Evolutionary conservation across 78 protist species (phyloP).

Genomic region (Dictyostelium discoideum): DNA sequence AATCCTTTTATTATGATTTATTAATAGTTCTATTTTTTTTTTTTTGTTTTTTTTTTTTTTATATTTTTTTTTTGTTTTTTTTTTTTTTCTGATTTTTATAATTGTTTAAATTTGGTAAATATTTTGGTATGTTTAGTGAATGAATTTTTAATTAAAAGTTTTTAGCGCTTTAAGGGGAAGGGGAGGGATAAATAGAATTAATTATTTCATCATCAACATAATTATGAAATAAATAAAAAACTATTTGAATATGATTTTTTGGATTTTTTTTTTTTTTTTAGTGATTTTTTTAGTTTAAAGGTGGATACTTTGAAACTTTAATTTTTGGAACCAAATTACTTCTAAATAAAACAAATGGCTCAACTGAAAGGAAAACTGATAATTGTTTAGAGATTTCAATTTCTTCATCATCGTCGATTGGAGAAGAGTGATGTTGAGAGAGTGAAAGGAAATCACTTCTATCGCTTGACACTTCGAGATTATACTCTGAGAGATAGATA

Average conservation of each 20-base stretch:
- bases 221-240: neutral
- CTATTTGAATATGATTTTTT: no score
- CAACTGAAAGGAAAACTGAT: constrained; percentile 65
- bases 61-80: neutral
- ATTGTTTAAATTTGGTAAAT: neutral
- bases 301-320: constrained; percentile 62
- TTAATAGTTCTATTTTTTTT: neutral
- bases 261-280: no score
- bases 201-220: neutral
- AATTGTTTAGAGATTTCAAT: constrained; percentile 45
- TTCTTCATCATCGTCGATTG: constrained; percentile 42
- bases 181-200: neutral
- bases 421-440: neutral
- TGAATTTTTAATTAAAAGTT: neutral
- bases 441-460: constrained; percentile 36
- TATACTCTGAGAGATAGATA: constrained; percentile 45
- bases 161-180: neutral
- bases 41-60: neutral
- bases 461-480: constrained; percentile 56
- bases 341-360: constrained; percentile 65
- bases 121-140: neutral
- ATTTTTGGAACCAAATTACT: constrained; percentile 69
- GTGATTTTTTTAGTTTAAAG: neutral
- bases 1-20: neutral
- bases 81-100: neutral